phyloP scores from a whole-genome alignment of 2,329 filamentous ascomycete genomes.

The Botryotinia calthae region DNA sequence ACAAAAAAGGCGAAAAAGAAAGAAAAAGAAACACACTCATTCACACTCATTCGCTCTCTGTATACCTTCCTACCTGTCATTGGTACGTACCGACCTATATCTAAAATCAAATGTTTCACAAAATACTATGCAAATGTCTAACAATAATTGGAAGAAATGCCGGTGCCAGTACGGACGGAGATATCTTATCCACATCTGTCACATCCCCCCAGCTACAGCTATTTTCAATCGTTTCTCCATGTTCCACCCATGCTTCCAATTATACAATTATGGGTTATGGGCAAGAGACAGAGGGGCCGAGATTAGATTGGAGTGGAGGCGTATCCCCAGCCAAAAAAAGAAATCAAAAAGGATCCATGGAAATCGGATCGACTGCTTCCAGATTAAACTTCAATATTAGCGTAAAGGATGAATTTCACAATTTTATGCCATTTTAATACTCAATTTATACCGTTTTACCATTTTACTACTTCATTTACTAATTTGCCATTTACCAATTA shows the following conservation, averaged over 20 bases:
- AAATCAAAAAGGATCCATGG: neutral
- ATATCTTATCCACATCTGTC: neutral
- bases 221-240: neutral
- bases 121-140: neutral
- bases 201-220: neutral
- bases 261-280: neutral
- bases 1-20: too few relatives aligned
- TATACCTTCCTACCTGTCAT: too few relatives aligned
- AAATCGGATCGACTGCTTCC: neutral
- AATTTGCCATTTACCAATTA: too few relatives aligned
- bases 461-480: too few relatives aligned
- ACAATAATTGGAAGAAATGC: neutral
- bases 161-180: neutral
- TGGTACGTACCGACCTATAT: neutral
- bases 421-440: neutral
- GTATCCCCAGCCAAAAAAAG: neutral
- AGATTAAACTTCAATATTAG: neutral
- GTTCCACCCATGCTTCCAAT: neutral
- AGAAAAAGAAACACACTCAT: too few relatives aligned
- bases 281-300: neutral
- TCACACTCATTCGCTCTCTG: too few relatives aligned
- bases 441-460: too few relatives aligned
- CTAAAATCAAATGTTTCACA: neutral
- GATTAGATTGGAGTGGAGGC: conserved; percentile 16
- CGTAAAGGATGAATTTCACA: neutral